Evolutionary conservation across 495 filamentous ascomycete genomes (phyloP).

Genomic region (Aspergillus heteromorphus): DNA sequence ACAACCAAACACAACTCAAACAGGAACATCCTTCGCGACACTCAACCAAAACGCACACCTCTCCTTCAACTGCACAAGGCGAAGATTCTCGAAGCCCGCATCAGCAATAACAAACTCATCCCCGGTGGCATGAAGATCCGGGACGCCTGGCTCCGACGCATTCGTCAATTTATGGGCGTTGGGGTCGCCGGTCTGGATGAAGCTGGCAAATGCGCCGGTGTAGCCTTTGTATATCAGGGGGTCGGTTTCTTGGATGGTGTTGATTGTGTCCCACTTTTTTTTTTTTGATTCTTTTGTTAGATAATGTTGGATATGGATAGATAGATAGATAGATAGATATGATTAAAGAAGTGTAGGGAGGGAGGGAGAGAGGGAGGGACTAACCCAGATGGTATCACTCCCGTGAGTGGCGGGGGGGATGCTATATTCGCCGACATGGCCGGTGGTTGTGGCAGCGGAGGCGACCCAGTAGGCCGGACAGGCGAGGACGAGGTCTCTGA

Average conservation of each 20-base stretch:
- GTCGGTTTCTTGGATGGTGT: constrained; percentile 47
- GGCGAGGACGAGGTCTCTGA: constrained; percentile 53
- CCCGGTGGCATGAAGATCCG: constrained; percentile 28
- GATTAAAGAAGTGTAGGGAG: background rate
- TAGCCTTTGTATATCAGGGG: constrained; percentile 52
- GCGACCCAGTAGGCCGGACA: constrained; percentile 57
- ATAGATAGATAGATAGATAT: background rate
- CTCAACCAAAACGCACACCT: constrained; percentile 52
- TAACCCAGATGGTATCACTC: constrained; percentile 53
- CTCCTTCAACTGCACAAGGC: constrained; percentile 31
- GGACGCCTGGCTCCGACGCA: constrained; percentile 37
- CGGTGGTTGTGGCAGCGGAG: constrained; percentile 31
- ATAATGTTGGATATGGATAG: background rate
- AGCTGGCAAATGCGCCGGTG: constrained; percentile 54
- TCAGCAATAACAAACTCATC: constrained; percentile 47
- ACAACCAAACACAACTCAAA: constrained; percentile 17
- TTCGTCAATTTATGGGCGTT: constrained; percentile 54
- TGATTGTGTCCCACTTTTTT: constrained; percentile 51
- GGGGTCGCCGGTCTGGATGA: constrained; percentile 55
- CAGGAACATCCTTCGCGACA: constrained; percentile 35
- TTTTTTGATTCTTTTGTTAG: background rate
- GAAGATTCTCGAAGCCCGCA: constrained; percentile 37
- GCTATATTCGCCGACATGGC: constrained; percentile 55
- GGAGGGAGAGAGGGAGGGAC: constrained; percentile 9
- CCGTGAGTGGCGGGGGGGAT: constrained; percentile 56